phyloP scores from a whole-genome alignment of 129 eudicot genomes.

The Artemisia tridentata region DNA sequence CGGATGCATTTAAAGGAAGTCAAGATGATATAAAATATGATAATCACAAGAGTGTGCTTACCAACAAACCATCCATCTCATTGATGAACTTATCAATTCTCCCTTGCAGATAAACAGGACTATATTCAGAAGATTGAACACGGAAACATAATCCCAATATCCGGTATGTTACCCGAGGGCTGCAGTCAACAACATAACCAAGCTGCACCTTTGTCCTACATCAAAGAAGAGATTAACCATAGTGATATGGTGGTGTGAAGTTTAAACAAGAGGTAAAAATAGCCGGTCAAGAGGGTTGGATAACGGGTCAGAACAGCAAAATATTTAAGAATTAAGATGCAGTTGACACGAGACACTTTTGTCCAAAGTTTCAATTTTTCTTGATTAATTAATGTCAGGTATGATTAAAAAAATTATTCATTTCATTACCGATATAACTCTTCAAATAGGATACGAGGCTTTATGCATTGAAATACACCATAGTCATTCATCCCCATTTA shows the following conservation, averaged over 20 bases:
- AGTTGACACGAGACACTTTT: slow-evolving; percentile 4
- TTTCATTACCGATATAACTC: no score
- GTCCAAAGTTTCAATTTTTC: neutral
- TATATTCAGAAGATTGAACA: slow-evolving; percentile 86
- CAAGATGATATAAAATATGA: neutral
- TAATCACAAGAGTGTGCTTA: slow-evolving; percentile 32
- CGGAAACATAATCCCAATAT: slow-evolving; percentile 83
- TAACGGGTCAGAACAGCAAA: neutral
- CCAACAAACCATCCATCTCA: slow-evolving; percentile 67
- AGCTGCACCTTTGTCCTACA: slow-evolving; percentile 97
- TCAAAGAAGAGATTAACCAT: slow-evolving; percentile 21
- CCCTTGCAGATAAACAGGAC: slow-evolving; percentile 77
- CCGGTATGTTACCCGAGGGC: slow-evolving; percentile 86
- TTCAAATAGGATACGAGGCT: no score
- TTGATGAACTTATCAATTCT: slow-evolving; percentile 77
- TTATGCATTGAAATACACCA: no score
- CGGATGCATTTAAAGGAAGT: slow-evolving; percentile 9
- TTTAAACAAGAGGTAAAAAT: neutral
- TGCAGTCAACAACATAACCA: slow-evolving; percentile 95
- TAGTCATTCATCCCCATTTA: no score
- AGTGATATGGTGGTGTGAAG: neutral
- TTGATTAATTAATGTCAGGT: no score
- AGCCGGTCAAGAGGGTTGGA: neutral
- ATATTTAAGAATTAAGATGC: no score
- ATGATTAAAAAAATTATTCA: no score